These are phyloP conservation scores for Chiua virens DNA, from an alignment of 768 basidiomycete genomes.

Conservation along the genomic window DNA sequence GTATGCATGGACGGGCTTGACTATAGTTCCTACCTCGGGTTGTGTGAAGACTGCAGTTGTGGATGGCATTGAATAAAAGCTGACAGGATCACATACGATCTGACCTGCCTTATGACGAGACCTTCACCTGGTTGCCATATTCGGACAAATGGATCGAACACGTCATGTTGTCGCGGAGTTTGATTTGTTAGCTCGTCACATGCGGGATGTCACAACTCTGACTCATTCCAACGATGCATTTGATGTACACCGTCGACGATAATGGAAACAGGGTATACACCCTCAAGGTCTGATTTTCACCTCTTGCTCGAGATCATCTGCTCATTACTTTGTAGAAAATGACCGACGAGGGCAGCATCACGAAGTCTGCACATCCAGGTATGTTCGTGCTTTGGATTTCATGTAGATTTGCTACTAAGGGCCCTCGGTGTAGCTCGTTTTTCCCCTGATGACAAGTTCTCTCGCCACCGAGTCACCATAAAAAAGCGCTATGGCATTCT, in stretches of 20 bases:
- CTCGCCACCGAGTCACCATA: slow-evolving; percentile 93
- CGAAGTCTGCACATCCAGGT: slow-evolving; percentile 98
- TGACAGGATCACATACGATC: no score
- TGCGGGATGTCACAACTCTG: not conserved
- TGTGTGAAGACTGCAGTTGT: slow-evolving; percentile 51
- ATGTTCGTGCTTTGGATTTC: slow-evolving; percentile 16
- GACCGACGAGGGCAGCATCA: slow-evolving; percentile 76
- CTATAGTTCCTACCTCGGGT: slow-evolving; percentile 52
- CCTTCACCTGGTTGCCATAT: no score
- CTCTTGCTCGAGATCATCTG: not conserved
- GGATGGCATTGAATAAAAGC: slow-evolving; percentile 32
- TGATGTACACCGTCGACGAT: slow-evolving; percentile 90
- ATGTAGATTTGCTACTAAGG: not conserved
- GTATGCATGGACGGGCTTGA: slow-evolving; percentile 60
- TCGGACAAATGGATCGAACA: not conserved
- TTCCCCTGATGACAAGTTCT: slow-evolving; percentile 99
- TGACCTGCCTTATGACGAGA: no score
- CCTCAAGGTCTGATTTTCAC: slow-evolving; percentile 68
- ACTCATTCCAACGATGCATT: slow-evolving; percentile 70
- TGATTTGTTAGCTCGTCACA: not conserved
- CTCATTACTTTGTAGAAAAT: slow-evolving; percentile 61
- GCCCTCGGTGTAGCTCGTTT: slow-evolving; percentile 72
- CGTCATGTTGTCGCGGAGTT: slow-evolving; percentile 15
- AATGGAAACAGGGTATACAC: slow-evolving; percentile 86
- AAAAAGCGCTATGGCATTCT: slow-evolving; percentile 92